Base-by-base conservation (phyloP, 2,329 filamentous ascomycete genomes). In the Fusarium burgessii region DNA sequence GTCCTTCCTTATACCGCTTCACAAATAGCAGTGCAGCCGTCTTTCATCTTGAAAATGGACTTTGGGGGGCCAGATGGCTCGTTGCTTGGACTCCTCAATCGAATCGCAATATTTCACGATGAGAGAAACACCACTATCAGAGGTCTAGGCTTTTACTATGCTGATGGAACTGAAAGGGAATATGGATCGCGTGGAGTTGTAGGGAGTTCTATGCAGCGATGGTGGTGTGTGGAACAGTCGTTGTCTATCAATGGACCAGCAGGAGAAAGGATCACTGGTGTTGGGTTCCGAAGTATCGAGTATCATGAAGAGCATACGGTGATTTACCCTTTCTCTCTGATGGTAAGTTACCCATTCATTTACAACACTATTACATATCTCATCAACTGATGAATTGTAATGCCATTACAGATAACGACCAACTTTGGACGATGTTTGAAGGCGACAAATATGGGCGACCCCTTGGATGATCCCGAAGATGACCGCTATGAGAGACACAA, bases 131-230 rank as follows among this genome's bases (percentile, higher is more conserved):
- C 2, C 6, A 23, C 1, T 0, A 18, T 67, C 5, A 51, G 18
- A 20, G 66, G 63, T 1, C 29, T 67, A 13, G 46, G 27, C 11
- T 68, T 68, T 18, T 56, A 38, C n/a, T 67, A 67, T 20, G 14
- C 20, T 2, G 62, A 67, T 12, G 63, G 63, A 20, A 58, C 10
- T 8, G 5, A 42, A 8, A 41, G 32, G 7, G 11, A 11, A 6
- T 68, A 62, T 7, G 62, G 62, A 5, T 18, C 25, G 11, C 40
- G 14, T 3, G 20, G 41, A 3, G 14, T 42, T 2, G 3, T 23
- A 1, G 1, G 18, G 9, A 38, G 15, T 20, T 20, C 9, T 3
- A 18, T 9, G 11, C n/a, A 56, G 6, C 27, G 27, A 20, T 43
- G 13, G 43, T 23, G 17, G 15, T 51, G 43, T 17, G 27, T 60